Evolutionary conservation across 1,139 yeast species (phyloP), one percentile per base, ranked within the genome.

Genomic region (Spathaspora jeffriesii): DNA sequence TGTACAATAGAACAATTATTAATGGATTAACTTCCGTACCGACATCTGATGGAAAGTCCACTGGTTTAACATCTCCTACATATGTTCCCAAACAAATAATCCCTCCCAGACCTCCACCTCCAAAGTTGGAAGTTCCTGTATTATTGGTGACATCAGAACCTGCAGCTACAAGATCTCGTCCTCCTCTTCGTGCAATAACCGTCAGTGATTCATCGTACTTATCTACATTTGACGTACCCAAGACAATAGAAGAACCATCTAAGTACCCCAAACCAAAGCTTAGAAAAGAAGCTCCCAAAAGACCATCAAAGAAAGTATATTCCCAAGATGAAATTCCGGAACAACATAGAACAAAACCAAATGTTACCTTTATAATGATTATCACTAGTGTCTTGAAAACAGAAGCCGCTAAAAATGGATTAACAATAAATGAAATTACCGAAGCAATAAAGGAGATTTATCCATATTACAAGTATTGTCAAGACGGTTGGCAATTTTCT

Each of bases 401-500:
- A 30, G 78, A 78, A 54, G 79, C 85, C 1, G 79, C 82, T 1
- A 78, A 81, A 4, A 74, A 71, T 41, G 77, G 80, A 42, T 80
- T 90, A 79, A 86, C 96, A 0, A 69, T 93, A 43, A 82, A 89
- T 11, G 97, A 91, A 55, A 89, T 93, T 41, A 86, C 89, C 63
- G 88, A 87, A 47, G 89, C 91, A 1, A 89, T 93, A 45, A 88
- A 88, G 61, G 96, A 89, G 38, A 68, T 87, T 10, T 92, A 88
- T 64, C 99, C 98, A 1, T 93, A 88, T 66, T 93, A 89, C 67
- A 81, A 85, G 60, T 93, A 89, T 67, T 91, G 97, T 60, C 91
- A 96, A 1, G 96, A 91, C 64, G 98, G 98, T 2, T 93, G 99
- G 99, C 99, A 93, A 68, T 85, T 89, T 60, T 82, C 96, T 1